Conservation (phyloP, 495 filamentous ascomycete genomes). For the Podospora anserina region DNA sequence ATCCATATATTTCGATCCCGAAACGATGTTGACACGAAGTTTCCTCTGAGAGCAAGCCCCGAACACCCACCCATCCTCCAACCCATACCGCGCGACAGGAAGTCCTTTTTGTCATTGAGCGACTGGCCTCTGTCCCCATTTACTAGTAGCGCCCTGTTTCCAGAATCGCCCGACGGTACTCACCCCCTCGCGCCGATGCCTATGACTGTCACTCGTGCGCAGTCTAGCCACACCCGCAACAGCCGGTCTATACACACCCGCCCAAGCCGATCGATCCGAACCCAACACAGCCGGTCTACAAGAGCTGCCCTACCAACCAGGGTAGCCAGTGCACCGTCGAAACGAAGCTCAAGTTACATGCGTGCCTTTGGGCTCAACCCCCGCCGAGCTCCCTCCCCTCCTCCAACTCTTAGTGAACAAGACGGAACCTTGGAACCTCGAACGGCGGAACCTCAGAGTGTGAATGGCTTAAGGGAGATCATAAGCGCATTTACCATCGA, state of each 20-base stretch:
- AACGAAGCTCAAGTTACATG: not conserved
- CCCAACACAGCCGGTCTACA: not conserved
- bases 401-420: not conserved
- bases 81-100: not conserved
- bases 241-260: not conserved
- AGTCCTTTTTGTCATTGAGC: not conserved
- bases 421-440: not conserved
- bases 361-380: not conserved
- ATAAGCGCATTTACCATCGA: constrained; percentile 28
- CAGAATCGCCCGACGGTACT: not conserved
- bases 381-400: not conserved
- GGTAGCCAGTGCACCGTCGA: not conserved
- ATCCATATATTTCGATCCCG: constrained; percentile 57
- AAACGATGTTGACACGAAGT: constrained; percentile 31
- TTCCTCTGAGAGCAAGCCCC: not conserved
- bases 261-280: not conserved
- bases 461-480: not conserved
- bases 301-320: not conserved
- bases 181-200: not conserved
- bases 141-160: constrained; percentile 1
- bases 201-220: not conserved
- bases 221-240: not conserved
- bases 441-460: too few species aligned
- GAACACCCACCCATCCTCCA: constrained; percentile 30
- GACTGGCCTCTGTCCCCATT: constrained; percentile 16